Conservation (phyloP, 352 stramenopile species). For the Globisporangium mamillatum region DNA sequence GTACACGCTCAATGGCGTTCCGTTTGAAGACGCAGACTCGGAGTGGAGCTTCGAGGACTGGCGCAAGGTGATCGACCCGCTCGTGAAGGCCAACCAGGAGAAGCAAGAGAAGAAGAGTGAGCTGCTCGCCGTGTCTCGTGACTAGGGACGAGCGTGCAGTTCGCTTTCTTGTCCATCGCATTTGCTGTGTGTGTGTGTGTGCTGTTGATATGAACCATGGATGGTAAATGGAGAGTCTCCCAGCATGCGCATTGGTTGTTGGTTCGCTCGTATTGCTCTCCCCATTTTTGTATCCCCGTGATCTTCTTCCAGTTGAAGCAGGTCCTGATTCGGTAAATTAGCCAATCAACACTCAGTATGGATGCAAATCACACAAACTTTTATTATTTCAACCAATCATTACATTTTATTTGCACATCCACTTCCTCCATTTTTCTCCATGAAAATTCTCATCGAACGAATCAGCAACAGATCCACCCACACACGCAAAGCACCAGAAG, state of each 20-base stretch:
- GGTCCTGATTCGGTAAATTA: neutral
- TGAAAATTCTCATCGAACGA: slow-evolving; percentile 4
- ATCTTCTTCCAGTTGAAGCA: neutral
- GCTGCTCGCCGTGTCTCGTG: neutral
- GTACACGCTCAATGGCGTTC: slow-evolving; percentile 80
- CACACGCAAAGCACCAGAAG: neutral
- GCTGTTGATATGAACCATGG: neutral
- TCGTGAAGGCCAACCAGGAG: slow-evolving; percentile 30
- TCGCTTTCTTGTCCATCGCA: neutral
- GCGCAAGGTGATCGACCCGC: slow-evolving; percentile 47
- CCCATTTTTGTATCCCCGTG: neutral
- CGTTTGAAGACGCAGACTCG: slow-evolving; percentile 40
- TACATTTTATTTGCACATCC: neutral
- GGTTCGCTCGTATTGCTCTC: neutral
- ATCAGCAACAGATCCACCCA: neutral
- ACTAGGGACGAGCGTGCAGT: neutral
- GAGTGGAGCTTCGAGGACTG: slow-evolving; percentile 52
- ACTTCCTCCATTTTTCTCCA: neutral
- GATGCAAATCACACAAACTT: slow-evolving; percentile 1
- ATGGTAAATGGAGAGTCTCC: neutral
- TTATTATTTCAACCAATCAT: slow-evolving; percentile 22
- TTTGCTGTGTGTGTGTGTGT: too few species aligned
- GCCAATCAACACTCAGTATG: slow-evolving; percentile 18
- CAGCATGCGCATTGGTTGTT: neutral
- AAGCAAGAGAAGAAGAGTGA: neutral